Evolutionary conservation across 2,329 filamentous ascomycete species (phyloP).

Genomic region (Aspergillus sclerotialis): DNA sequence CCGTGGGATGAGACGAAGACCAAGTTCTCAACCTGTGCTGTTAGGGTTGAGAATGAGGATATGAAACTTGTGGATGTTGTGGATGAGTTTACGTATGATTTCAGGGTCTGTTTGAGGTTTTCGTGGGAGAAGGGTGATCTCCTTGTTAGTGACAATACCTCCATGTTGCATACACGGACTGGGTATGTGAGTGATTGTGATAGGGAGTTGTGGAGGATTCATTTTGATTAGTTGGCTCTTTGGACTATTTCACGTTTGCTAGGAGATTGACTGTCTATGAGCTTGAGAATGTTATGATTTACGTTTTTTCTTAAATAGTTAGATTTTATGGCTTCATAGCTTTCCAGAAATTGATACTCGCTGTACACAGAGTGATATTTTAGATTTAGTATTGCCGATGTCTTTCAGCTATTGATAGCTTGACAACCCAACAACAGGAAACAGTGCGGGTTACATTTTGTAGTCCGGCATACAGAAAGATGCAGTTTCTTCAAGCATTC

Average conservation of each 20-base stretch:
- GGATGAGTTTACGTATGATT: slow-evolving; percentile 2
- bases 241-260: neutral
- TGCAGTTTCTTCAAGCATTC: too few relatives aligned
- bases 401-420: too few relatives aligned
- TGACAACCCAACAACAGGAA: too few relatives aligned
- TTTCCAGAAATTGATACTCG: too few relatives aligned
- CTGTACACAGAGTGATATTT: too few relatives aligned
- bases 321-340: too few relatives aligned
- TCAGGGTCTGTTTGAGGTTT: slow-evolving; percentile 3
- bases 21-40: slow-evolving; percentile 25
- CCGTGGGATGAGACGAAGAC: slow-evolving; percentile 49
- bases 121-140: slow-evolving; percentile 1
- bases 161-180: slow-evolving; percentile 19
- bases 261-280: too few relatives aligned
- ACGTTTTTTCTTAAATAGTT: too few relatives aligned
- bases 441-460: too few relatives aligned
- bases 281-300: too few relatives aligned
- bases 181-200: slow-evolving; percentile 18
- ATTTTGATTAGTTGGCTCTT: slow-evolving; percentile 13
- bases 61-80: neutral
- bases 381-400: too few relatives aligned
- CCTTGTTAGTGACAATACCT: slow-evolving; percentile 1
- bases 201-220: slow-evolving; percentile 20
- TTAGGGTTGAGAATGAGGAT: slow-evolving; percentile 1
- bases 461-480: too few relatives aligned